These are phyloP conservation scores for Persicaria tinctoria DNA, from an alignment of 148 eudicot genomes.

Conservation along the genomic window DNA sequence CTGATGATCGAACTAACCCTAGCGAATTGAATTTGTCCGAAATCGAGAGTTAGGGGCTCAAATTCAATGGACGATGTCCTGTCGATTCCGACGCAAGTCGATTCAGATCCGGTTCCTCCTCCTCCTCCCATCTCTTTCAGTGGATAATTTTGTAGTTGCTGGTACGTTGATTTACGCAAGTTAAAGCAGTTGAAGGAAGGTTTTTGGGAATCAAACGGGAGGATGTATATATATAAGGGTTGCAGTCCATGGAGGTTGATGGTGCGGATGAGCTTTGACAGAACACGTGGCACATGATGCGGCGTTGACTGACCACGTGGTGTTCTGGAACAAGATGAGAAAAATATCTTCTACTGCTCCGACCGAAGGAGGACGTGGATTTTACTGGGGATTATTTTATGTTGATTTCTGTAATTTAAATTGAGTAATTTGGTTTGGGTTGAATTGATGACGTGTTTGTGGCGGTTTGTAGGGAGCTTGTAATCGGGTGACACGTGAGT, in stretches of 20 bases:
- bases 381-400: background rate
- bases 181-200: background rate
- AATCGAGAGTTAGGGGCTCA: conserved; percentile 50
- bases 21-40: conserved; percentile 38
- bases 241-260: background rate
- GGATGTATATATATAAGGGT: too few species aligned
- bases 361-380: conserved; percentile 1
- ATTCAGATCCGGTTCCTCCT: background rate
- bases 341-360: background rate
- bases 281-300: background rate
- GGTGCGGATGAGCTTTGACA: background rate
- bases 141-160: background rate
- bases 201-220: too few species aligned
- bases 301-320: conserved; percentile 9
- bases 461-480: background rate
- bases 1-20: conserved; percentile 28
- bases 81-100: conserved; percentile 20
- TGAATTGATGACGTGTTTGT: conserved; percentile 3
- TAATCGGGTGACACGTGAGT: background rate
- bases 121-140: background rate
- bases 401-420: background rate
- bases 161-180: background rate
- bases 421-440: background rate
- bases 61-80: conserved; percentile 44
- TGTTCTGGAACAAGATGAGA: background rate